Evolutionary conservation across 805 yeast genomes (phyloP).

Genomic region (Pichia exigua): DNA sequence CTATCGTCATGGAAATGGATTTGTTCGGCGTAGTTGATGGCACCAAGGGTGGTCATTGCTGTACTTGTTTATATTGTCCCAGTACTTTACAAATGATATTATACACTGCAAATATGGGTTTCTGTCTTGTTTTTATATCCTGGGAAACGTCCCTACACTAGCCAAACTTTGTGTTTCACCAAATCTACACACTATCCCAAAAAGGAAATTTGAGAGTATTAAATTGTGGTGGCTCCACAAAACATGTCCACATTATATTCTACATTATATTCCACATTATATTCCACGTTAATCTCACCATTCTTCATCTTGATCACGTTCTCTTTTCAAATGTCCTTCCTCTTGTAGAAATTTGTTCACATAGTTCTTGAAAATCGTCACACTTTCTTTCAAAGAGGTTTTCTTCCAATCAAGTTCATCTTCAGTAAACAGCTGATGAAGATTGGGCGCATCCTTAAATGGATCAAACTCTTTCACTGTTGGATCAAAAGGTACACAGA

Average conservation of each 20-base stretch:
- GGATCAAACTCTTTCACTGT: conserved; percentile 58
- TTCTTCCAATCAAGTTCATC: conserved; percentile 53
- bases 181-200: not conserved
- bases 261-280: not conserved
- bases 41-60: conserved; percentile 5
- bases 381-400: conserved; percentile 41
- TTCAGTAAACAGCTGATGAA: conserved; percentile 56
- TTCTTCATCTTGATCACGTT: not conserved
- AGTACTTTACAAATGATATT: not conserved
- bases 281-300: not conserved
- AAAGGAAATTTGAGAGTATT: not conserved
- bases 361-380: conserved; percentile 5
- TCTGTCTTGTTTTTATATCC: not conserved
- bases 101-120: not conserved
- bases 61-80: not conserved
- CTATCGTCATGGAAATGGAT: conserved; percentile 11
- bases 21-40: conserved; percentile 6
- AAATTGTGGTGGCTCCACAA: not conserved
- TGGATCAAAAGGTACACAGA: conserved; percentile 83
- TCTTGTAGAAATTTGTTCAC: not conserved
- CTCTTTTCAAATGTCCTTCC: conserved; percentile 3
- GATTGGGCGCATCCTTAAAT: conserved; percentile 61
- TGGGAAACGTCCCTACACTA: not conserved
- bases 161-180: too few species aligned
- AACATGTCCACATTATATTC: not conserved